Conservation (phyloP, 2,329 filamentous ascomycete species). For the Penicillium sp. region DNA sequence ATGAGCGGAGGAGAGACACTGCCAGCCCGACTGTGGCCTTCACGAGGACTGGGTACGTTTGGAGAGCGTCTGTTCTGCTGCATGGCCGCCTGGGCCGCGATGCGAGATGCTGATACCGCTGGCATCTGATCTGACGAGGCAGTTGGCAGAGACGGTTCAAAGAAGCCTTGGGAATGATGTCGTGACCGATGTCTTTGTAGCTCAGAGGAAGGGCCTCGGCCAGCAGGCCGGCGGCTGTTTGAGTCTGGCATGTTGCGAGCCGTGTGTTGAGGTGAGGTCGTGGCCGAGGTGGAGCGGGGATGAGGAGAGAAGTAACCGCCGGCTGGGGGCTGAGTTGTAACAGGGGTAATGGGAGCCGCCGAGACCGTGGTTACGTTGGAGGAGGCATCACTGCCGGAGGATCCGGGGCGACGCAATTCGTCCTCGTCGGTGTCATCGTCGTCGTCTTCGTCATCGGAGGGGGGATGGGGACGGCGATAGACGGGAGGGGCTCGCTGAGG, state of each 20-base stretch:
- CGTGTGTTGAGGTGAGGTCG: conserved; percentile 29
- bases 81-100: conserved; percentile 66
- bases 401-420: conserved; percentile 38
- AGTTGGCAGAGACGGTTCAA: conserved; percentile 63
- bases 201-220: conserved; percentile 37
- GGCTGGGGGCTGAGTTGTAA: conserved; percentile 26
- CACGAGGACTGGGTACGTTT: conserved; percentile 45
- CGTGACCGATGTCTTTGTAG: conserved; percentile 44
- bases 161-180: conserved; percentile 65
- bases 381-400: conserved; percentile 49
- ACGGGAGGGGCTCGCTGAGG: conserved; percentile 18
- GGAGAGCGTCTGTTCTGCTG: conserved; percentile 59
- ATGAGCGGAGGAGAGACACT: conserved; percentile 38
- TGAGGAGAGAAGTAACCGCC: conserved; percentile 24
- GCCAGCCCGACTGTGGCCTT: conserved; percentile 31
- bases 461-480: conserved; percentile 15
- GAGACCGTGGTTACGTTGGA: conserved; percentile 47
- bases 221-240: conserved; percentile 37
- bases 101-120: conserved; percentile 58
- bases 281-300: conserved; percentile 33
- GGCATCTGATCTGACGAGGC: conserved; percentile 45
- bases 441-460: conserved; percentile 23
- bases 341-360: conserved; percentile 39
- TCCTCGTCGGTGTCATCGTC: conserved; percentile 31
- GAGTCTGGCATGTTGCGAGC: conserved; percentile 39